Percentiles rank a stretch among this genome's conserved stretches.
These are phyloP conservation scores for Fabrea salina DNA, from an alignment of 169 alveolate species.

Conservation along the genomic window DNA sequence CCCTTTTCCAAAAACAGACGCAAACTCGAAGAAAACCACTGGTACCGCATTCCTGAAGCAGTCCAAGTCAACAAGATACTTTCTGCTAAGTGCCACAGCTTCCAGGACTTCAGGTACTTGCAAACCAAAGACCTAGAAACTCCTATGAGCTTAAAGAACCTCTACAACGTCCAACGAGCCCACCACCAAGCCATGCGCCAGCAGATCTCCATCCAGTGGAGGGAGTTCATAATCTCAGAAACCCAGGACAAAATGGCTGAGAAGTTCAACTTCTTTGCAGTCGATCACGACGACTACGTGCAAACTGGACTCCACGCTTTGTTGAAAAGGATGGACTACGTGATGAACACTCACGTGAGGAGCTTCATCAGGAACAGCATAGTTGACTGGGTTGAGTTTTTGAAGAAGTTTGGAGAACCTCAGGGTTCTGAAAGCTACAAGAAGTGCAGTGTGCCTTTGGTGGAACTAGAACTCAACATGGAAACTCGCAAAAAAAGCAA, in stretches of 20 bases:
- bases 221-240: constrained; percentile 57
- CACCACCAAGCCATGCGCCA: constrained; percentile 47
- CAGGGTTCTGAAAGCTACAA: constrained; percentile 3
- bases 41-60: constrained; percentile 42
- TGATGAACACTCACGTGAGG: constrained; percentile 55
- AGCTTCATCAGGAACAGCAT: constrained; percentile 51
- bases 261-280: constrained; percentile 54
- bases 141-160: constrained; percentile 44
- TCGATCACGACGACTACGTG: constrained; percentile 26
- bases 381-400: constrained; percentile 59
- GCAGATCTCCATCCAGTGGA: constrained; percentile 60
- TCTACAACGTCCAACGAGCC: constrained; percentile 39
- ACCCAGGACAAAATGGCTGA: constrained; percentile 53
- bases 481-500: constrained; percentile 27
- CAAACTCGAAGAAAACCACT: constrained; percentile 36
- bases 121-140: constrained; percentile 40
- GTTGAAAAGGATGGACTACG: constrained; percentile 48
- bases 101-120: constrained; percentile 40
- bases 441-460: constrained; percentile 2
- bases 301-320: constrained; percentile 43
- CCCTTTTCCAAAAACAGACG: constrained; percentile 10
- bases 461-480: constrained; percentile 35
- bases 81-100: constrained; percentile 43
- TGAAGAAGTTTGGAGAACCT: constrained; percentile 41
- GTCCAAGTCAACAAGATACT: constrained; percentile 51